Base-by-base conservation (phyloP, 2,329 filamentous ascomycete genomes). In the Alternaria longipes region DNA sequence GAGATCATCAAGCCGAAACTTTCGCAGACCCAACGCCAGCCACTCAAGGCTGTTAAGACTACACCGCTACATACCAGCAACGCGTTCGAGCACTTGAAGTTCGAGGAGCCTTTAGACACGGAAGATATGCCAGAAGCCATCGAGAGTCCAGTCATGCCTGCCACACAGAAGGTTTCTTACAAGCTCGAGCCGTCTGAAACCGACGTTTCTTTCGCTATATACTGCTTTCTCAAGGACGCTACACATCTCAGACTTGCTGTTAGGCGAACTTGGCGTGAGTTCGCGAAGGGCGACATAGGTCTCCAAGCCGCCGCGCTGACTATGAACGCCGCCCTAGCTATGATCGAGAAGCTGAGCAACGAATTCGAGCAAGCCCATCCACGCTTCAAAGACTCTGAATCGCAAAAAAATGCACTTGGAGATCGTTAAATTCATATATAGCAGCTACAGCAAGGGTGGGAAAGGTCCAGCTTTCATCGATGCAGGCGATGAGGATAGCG, bases 161-260 rank as follows among this genome's bases (percentile, higher is more conserved):
- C 3, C 36, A 30, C 41, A 9, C 4, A 18, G 24, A 42, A 32
- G 11, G 36, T 41, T 2, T 20, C 24, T 2, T 63, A 64, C 36
- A 59, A 56, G 18, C 22, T 62, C 14, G 56, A 66, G 26, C 3
- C 54, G 7, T 44, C 49, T 3, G 45, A 47, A 0, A 34, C 44
- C 2, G 59, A 62, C 12, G 40, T 52, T 2, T 51, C 49, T 1
- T 67, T 69, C 34, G 64, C 67, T 3, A 53, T 72, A 4, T 64
- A 69, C 54, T 78, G 72, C 58, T 67, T 78, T 18, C 56, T 78
- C 14, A 73, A 72, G 50, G 77, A 78, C 45, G 36, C 69, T 18
- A 55, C 66, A n/a, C 66, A 72, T n/a, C 69, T 75, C 54, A 69
- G 74, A n/a, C 42, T 28, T 22, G 77, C 76, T 53, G 68, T 76